These are phyloP conservation scores for Chalara sp. DNA, from an alignment of 2,329 filamentous ascomycete genomes.

Conservation along the genomic window DNA sequence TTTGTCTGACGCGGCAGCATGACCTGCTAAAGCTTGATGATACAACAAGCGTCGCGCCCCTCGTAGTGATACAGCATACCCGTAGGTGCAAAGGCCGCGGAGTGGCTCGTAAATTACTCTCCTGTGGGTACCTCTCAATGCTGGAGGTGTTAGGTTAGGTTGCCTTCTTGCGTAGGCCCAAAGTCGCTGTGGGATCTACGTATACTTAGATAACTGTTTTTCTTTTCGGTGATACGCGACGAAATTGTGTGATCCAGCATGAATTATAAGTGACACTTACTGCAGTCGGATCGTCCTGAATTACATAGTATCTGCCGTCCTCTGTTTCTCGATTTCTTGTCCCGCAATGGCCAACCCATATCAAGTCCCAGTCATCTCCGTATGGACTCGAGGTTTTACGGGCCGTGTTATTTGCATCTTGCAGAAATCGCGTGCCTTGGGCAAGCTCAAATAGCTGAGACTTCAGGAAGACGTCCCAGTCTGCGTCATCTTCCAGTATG, in stretches of 20 bases:
- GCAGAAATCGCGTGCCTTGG: not conserved
- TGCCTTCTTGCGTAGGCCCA: not conserved
- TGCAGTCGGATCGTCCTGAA: not conserved
- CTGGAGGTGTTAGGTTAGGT: not conserved
- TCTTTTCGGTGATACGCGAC: too few relatives aligned
- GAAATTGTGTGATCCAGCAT: too few relatives aligned
- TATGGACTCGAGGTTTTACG: not conserved
- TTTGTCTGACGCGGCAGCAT: not conserved
- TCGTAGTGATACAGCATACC: not conserved
- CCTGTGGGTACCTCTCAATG: not conserved
- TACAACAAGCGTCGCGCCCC: not conserved
- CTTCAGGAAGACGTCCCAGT: constrained; percentile 34
- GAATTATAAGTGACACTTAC: too few relatives aligned
- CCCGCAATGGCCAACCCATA: not conserved
- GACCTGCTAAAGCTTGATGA: not conserved
- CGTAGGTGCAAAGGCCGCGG: not conserved
- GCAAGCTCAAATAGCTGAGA: not conserved
- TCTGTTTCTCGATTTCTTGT: not conserved
- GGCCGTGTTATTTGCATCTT: not conserved
- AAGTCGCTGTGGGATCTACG: not conserved
- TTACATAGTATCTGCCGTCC: not conserved
- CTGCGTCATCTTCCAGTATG: constrained; percentile 38
- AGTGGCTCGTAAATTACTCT: not conserved
- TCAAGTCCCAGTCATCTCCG: not conserved
- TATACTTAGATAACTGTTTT: too few relatives aligned